These are phyloP conservation scores for sweet orange (Citrus sinensis) DNA, from an alignment of 345 rosid species.

Conservation along the genomic window DNA sequence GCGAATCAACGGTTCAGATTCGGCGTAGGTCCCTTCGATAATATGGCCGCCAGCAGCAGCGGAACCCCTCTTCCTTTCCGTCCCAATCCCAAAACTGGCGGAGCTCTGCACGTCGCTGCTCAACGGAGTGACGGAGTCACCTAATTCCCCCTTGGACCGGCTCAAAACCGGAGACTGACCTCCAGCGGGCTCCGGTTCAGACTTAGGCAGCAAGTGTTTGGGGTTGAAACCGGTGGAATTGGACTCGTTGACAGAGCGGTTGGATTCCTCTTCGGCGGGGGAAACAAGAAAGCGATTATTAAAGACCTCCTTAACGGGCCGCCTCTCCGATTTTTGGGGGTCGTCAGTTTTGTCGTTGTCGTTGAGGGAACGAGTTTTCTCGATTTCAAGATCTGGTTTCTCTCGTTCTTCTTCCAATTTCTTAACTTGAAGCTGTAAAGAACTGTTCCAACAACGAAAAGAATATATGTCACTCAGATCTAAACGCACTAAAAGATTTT, in stretches of 20 bases:
- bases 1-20: conserved; percentile 59
- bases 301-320: conserved; percentile 4
- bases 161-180: conserved; percentile 32
- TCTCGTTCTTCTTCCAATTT: conserved; percentile 60
- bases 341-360: conserved; percentile 18
- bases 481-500: no score
- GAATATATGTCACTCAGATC: no score
- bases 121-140: conserved; percentile 38
- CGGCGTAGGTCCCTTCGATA: conserved; percentile 18
- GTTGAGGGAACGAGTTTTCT: conserved; percentile 22
- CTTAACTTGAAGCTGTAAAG: conserved; percentile 68
- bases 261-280: no score
- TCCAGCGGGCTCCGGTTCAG: conserved; percentile 21
- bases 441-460: conserved; percentile 27
- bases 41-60: conserved; percentile 11
- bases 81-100: conserved; percentile 36
- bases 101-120: conserved; percentile 61
- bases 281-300: no score
- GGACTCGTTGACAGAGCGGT: conserved; percentile 69
- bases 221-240: conserved; percentile 51
- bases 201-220: no score
- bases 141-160: conserved; percentile 33
- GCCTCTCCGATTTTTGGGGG: background rate
- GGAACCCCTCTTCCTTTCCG: conserved; percentile 22
- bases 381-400: conserved; percentile 51